Conservation (phyloP, 257 asterid species). For the Nicotiana undulata region DNA sequence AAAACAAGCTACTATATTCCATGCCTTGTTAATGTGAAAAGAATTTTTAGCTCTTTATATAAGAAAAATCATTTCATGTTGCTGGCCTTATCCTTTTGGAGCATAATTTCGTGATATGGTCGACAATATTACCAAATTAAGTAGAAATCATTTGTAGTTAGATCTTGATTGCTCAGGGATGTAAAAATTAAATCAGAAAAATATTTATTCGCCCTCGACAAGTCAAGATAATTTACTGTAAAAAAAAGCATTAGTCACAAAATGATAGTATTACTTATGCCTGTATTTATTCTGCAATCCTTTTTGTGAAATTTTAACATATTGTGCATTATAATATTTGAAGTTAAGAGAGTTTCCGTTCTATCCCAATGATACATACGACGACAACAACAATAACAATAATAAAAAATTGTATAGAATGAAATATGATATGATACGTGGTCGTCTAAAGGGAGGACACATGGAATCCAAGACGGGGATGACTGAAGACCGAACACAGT, state of each 20-base stretch:
- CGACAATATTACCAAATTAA: not conserved
- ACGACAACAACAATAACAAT: no score
- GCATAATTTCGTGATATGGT: not conserved
- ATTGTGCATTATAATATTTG: no score
- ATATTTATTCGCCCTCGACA: not conserved
- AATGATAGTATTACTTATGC: no score
- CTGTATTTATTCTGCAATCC: no score
- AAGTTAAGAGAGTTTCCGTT: no score
- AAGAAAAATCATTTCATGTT: not conserved
- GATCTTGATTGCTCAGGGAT: not conserved
- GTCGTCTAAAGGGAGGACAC: no score
- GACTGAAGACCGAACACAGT: no score
- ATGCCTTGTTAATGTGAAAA: not conserved
- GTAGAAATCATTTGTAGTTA: not conserved
- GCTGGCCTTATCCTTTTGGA: not conserved
- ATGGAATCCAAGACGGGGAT: no score
- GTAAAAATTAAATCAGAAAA: not conserved
- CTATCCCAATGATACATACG: no score
- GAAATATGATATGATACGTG: no score
- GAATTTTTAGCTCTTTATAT: not conserved
- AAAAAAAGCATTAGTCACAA: not conserved
- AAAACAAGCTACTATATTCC: not conserved
- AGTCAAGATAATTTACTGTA: not conserved
- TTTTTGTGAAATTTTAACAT: no score
- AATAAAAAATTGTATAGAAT: no score